Evolutionary conservation across 2,329 filamentous ascomycete genomes (phyloP), one percentile per base, ranked within the genome.

Genomic region (Curvularia verruculosa): DNA sequence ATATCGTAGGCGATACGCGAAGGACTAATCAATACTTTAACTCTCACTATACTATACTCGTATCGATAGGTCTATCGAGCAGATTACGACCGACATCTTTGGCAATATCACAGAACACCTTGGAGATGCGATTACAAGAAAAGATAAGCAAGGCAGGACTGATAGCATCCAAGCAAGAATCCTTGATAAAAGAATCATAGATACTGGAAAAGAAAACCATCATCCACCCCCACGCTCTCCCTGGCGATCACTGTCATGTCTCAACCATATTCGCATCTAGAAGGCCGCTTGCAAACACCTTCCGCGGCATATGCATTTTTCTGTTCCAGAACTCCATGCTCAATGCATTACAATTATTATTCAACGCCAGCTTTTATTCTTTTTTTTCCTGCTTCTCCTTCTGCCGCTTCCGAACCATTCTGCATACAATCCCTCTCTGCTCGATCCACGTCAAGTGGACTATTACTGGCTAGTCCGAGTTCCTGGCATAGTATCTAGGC

Each of bases 401-500:
- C 29, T 18, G 9, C 7, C 23, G 8, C 21, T 18, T 26, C 15
- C 1, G 13, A 10, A 29, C 15, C 29, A 13, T 29, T 45, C 26
- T 44, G 37, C 31, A 36, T n/a, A n/a, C 15, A 5, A 18, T 8
- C 8, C 10, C n/a, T 9, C 19, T 23, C 47, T 15, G 26, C 12
- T 50, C 39, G 55, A 31, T 34, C 46, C 24, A 45, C 52, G 36
- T 12, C 24, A 24, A 40, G 31, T 13, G 15, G 43, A 12, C 28
- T 29, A 10, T 12, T 12, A 10, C 12, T 29, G 49, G n/a, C 37
- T 48, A n/a, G n/a, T 52, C 41, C n/a, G 29, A 15, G 3, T 29
- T 54, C 45, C 53, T 43, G 13, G 60, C 47, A 36, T 65, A 65
- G 19, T 65, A 65, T 44, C 63, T 50, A 1, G 54, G 49, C 39